Evolutionary conservation across 129 eudicot genomes (phyloP).

Genomic region (Arctium minus): DNA sequence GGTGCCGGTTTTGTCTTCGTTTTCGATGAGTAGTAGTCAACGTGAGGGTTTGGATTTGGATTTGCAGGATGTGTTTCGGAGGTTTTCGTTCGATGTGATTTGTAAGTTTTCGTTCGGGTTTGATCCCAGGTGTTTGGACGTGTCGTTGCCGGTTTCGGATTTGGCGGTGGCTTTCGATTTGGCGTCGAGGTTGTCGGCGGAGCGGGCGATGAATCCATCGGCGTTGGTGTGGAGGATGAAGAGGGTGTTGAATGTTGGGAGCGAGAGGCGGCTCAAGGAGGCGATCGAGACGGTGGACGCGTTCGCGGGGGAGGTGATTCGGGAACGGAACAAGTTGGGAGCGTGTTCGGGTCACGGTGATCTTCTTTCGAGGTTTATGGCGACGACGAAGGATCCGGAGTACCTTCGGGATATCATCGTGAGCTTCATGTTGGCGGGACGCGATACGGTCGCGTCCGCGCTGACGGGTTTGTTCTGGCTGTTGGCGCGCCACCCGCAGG

Average conservation of each 20-base stretch:
- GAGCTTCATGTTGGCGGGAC: slow-evolving; percentile 76
- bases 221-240: slow-evolving; percentile 70
- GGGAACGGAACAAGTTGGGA: slow-evolving; percentile 41
- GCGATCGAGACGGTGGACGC: slow-evolving; percentile 45
- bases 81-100: slow-evolving; percentile 68
- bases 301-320: slow-evolving; percentile 61
- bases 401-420: slow-evolving; percentile 67
- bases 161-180: slow-evolving; percentile 62
- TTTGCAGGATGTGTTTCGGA: slow-evolving; percentile 71
- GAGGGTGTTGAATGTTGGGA: slow-evolving; percentile 54
- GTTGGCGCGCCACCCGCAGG: slow-evolving; percentile 51
- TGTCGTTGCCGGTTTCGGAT: slow-evolving; percentile 44
- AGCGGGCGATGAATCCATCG: slow-evolving; percentile 52
- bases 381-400: slow-evolving; percentile 37
- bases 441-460: slow-evolving; percentile 82
- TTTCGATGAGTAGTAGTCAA: background rate
- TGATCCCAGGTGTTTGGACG: slow-evolving; percentile 59
- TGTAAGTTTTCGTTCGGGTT: slow-evolving; percentile 77
- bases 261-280: slow-evolving; percentile 41
- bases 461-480: slow-evolving; percentile 64
- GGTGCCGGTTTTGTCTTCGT: slow-evolving; percentile 40
- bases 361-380: slow-evolving; percentile 81
- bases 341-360: slow-evolving; percentile 43
- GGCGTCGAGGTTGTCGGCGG: slow-evolving; percentile 71
- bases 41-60: slow-evolving; percentile 26